Evolutionary conservation across 2,329 filamentous ascomycete genomes (phyloP).

Genomic region (Trichoderma arundinaceum): DNA sequence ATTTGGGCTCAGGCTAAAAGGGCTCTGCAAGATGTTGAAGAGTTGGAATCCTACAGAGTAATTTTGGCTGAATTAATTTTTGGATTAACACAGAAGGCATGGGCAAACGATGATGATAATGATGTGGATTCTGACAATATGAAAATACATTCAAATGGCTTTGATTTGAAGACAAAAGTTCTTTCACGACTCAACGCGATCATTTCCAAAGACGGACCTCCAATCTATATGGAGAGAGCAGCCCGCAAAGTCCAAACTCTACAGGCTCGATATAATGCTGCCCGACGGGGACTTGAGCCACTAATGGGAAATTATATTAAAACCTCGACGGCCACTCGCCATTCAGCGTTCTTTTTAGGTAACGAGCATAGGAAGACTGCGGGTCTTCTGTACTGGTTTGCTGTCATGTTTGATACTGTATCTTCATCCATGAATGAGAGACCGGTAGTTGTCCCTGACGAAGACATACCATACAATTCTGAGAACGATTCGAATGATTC

Average conservation of each 20-base stretch:
- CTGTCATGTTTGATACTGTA: slow-evolving; percentile 8
- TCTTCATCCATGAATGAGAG: slow-evolving; percentile 3
- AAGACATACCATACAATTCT: background rate
- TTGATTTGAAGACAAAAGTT: background rate
- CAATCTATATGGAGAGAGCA: slow-evolving; percentile 10
- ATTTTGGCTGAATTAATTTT: slow-evolving; percentile 8
- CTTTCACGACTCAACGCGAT: background rate
- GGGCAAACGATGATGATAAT: background rate
- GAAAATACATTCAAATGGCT: background rate
- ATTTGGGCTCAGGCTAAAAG: slow-evolving; percentile 11
- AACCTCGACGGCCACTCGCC: background rate
- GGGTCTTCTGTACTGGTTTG: slow-evolving; percentile 9
- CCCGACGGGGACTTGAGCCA: background rate
- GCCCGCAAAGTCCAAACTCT: background rate
- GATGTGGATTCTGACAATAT: background rate
- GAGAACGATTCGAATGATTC: background rate
- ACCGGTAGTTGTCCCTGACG: slow-evolving; percentile 1
- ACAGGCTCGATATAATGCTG: slow-evolving; percentile 2
- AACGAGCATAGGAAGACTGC: background rate
- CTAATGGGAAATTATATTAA: background rate
- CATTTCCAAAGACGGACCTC: background rate
- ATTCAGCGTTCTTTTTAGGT: background rate
- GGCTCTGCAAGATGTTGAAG: slow-evolving; percentile 4
- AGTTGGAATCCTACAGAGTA: slow-evolving; percentile 3
- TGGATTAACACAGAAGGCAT: slow-evolving; percentile 1